phyloP scores from a whole-genome alignment of 805 yeast species.

The Schwanniomyces polymorphus region DNA sequence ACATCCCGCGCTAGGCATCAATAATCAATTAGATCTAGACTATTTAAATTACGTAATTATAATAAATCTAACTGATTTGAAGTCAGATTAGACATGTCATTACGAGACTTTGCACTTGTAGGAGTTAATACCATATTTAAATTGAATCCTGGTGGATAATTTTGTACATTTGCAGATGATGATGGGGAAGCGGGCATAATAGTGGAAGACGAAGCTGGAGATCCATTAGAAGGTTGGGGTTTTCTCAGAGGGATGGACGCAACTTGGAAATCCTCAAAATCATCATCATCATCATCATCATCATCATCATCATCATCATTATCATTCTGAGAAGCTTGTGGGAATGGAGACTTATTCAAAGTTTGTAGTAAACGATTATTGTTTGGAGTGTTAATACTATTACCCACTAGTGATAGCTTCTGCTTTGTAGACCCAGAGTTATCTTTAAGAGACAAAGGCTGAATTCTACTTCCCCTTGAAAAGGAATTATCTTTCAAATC shows the following conservation, averaged over 20 bases:
- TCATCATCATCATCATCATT: background rate
- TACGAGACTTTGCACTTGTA: slow-evolving; percentile 5
- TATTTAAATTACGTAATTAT: background rate
- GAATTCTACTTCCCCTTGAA: background rate
- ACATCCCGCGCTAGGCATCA: no score
- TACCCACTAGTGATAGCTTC: slow-evolving; percentile 21
- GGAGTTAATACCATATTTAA: slow-evolving; percentile 27
- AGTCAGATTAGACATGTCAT: background rate
- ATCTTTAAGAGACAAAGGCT: slow-evolving; percentile 2
- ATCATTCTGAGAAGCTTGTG: background rate
- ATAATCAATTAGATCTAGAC: no score
- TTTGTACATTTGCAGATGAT: background rate
- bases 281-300: slow-evolving; percentile 16
- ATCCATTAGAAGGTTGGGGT: background rate
- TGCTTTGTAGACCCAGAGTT: background rate
- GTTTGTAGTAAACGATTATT: slow-evolving; percentile 20
- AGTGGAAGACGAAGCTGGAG: background rate
- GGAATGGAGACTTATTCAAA: slow-evolving; percentile 15
- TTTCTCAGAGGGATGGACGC: slow-evolving; percentile 3
- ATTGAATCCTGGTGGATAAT: slow-evolving; percentile 34
- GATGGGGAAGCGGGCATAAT: background rate
- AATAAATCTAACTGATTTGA: background rate
- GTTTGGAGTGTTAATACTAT: slow-evolving; percentile 12
- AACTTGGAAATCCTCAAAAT: slow-evolving; percentile 27
- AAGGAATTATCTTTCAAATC: slow-evolving; percentile 3